Evolutionary conservation across 768 basidiomycete species (phyloP).

Genomic region (Daedalea quercina): DNA sequence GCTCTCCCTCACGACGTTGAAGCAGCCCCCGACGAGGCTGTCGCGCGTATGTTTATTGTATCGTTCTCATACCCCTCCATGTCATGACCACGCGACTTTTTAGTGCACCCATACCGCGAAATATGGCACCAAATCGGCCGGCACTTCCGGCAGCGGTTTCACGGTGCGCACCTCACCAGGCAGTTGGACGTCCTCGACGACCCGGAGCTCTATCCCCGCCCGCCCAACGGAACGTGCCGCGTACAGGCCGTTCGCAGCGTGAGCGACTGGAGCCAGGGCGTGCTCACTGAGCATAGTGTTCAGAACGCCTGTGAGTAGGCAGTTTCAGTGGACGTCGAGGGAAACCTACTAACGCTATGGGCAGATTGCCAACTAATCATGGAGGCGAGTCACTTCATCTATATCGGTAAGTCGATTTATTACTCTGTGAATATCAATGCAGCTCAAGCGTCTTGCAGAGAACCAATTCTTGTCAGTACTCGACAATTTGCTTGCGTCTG

Average conservation of each 20-base stretch:
- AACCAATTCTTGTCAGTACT: constrained; percentile 82
- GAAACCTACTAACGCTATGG: neutral
- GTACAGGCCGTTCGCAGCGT: constrained; percentile 85
- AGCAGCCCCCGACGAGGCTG: constrained; percentile 57
- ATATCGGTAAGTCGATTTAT: constrained; percentile 60
- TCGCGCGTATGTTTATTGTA: constrained; percentile 43
- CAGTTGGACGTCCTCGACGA: constrained; percentile 28
- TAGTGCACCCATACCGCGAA: constrained; percentile 63
- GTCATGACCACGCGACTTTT: neutral
- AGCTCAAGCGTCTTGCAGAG: constrained; percentile 27
- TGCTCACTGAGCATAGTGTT: constrained; percentile 83
- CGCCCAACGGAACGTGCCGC: constrained; percentile 47
- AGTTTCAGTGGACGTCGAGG: neutral
- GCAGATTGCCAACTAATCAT: constrained; percentile 76
- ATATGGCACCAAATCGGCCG: constrained; percentile 51
- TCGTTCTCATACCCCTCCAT: too few relatives aligned
- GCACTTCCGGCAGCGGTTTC: constrained; percentile 61
- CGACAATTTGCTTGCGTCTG: too few relatives aligned
- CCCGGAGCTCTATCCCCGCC: constrained; percentile 31
- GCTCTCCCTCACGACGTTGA: constrained; percentile 71
- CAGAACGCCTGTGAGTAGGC: constrained; percentile 79
- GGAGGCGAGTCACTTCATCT: constrained; percentile 84
- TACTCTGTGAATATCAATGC: neutral
- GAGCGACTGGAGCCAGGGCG: constrained; percentile 92
- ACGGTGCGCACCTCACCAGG: constrained; percentile 22